A percentile compares a stretch with the other conserved stretches of the same genome.
These are phyloP conservation scores for Hypericum androsaemum DNA, from an alignment of 345 rosid species.

Conservation along the genomic window DNA sequence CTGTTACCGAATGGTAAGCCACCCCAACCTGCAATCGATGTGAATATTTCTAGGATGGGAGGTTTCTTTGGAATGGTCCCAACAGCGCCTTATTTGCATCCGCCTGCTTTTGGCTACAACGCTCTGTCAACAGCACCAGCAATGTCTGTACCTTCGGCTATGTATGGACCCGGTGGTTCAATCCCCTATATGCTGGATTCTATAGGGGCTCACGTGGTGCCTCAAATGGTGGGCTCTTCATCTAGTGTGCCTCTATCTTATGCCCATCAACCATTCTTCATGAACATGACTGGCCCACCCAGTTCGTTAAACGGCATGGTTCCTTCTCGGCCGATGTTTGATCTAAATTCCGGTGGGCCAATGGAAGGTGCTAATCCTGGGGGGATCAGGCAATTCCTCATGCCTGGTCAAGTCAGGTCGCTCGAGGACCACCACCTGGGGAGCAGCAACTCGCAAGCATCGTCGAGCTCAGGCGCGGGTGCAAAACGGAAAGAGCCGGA, in stretches of 20 bases:
- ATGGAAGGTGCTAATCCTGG: conserved; percentile 46
- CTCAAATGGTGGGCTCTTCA: conserved; percentile 49
- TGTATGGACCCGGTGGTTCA: conserved; percentile 51
- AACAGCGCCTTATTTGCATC: conserved; percentile 39
- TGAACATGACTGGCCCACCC: conserved; percentile 48
- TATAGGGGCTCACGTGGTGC: conserved; percentile 52
- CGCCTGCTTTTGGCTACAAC: conserved; percentile 52
- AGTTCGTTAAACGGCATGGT: conserved; percentile 41
- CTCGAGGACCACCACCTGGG: conserved; percentile 39
- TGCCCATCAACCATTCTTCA: conserved; percentile 51
- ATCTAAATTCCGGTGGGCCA: conserved; percentile 58
- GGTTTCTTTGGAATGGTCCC: conserved; percentile 49
- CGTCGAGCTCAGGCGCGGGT: conserved; percentile 54
- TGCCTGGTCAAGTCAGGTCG: conserved; percentile 42
- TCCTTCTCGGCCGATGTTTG: conserved; percentile 47
- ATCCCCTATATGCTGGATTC: conserved; percentile 74
- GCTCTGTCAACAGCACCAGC: conserved; percentile 41
- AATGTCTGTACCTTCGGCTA: conserved; percentile 43
- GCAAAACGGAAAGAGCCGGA: conserved; percentile 84
- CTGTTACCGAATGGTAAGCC: conserved; percentile 55
- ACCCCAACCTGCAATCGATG: conserved; percentile 33
- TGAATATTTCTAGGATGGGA: conserved; percentile 40
- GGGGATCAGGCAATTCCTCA: conserved; percentile 48
- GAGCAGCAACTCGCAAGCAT: conserved; percentile 41
- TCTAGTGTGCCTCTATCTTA: conserved; percentile 36